A percentile compares a stretch with the other conserved stretches of the same genome.
These are phyloP conservation scores for Plasmodium vivax DNA, from an alignment of 169 alveolate genomes.

Conservation along the genomic window DNA sequence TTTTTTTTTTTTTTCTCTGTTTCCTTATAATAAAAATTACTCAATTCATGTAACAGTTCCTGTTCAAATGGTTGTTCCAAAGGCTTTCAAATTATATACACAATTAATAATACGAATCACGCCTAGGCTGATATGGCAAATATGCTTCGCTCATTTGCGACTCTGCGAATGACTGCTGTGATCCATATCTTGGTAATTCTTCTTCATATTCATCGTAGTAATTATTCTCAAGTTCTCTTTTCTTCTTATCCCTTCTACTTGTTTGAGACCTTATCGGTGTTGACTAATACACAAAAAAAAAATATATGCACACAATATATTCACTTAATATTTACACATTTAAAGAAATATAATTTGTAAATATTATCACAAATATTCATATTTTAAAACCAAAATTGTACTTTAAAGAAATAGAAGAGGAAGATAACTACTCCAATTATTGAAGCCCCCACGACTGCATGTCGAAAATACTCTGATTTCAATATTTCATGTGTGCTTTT, in stretches of 20 bases:
- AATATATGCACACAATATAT: not conserved
- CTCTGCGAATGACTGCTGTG: too few relatives aligned
- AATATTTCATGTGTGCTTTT: not conserved
- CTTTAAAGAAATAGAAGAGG: not conserved
- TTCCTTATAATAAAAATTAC: not conserved
- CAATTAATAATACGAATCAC: not conserved
- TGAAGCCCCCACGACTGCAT: not conserved
- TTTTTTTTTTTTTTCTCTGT: not conserved
- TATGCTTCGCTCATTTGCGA: too few relatives aligned
- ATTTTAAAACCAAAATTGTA: not conserved
- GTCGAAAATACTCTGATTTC: too few relatives aligned
- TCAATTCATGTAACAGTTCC: not conserved
- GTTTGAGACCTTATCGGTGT: not conserved
- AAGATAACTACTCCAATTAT: not conserved
- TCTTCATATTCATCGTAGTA: too few relatives aligned
- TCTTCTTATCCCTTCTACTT: not conserved
- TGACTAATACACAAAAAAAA: not conserved
- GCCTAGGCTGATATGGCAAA: too few relatives aligned
- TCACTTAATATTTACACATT: not conserved
- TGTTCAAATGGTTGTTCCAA: not conserved
- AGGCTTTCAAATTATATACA: not conserved
- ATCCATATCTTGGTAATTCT: too few relatives aligned
- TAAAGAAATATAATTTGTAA: not conserved
- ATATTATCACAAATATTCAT: not conserved
- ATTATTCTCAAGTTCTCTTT: not conserved